A percentile compares a stretch with the other conserved stretches of the same genome.
Evolutionary conservation across 257 asterid species (phyloP).

Genomic region (Fraxinus americana): DNA sequence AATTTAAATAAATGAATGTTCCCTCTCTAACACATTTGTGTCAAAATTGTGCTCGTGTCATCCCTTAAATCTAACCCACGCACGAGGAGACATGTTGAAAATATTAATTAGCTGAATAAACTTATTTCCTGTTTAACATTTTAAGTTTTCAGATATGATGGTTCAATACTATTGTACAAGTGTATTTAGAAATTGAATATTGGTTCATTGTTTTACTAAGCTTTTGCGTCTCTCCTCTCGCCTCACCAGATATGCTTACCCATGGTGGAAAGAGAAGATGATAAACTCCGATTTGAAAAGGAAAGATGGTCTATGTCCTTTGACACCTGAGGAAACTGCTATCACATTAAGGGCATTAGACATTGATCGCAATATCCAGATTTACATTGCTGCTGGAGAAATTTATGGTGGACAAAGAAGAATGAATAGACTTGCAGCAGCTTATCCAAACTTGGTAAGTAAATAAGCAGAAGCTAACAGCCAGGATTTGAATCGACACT

Average conservation of each 20-base stretch:
- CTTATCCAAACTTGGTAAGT: slow-evolving; percentile 86
- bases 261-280: slow-evolving; percentile 99
- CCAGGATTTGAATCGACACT: not conserved
- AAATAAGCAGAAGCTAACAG: slow-evolving; percentile 1
- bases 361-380: slow-evolving; percentile 71
- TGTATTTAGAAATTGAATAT: not conserved
- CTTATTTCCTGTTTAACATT: not conserved
- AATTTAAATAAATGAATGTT: not conserved
- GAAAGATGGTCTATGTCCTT: slow-evolving; percentile 91
- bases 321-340: slow-evolving; percentile 99
- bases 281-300: slow-evolving; percentile 92
- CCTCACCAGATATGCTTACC: slow-evolving; percentile 75
- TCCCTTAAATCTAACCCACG: not conserved
- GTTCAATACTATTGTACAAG: not conserved
- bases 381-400: slow-evolving; percentile 98
- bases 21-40: not conserved
- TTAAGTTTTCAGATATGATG: not conserved
- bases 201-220: slow-evolving; percentile 30
- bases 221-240: not conserved
- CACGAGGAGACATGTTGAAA: not conserved
- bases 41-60: not conserved
- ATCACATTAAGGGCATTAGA: slow-evolving; percentile 77
- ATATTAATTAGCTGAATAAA: not conserved
- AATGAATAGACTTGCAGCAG: slow-evolving; percentile 62
- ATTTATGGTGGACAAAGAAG: slow-evolving; percentile 90